Conservation (phyloP, 306 rosid genomes). For the Pterocarpus macrocarpus region DNA sequence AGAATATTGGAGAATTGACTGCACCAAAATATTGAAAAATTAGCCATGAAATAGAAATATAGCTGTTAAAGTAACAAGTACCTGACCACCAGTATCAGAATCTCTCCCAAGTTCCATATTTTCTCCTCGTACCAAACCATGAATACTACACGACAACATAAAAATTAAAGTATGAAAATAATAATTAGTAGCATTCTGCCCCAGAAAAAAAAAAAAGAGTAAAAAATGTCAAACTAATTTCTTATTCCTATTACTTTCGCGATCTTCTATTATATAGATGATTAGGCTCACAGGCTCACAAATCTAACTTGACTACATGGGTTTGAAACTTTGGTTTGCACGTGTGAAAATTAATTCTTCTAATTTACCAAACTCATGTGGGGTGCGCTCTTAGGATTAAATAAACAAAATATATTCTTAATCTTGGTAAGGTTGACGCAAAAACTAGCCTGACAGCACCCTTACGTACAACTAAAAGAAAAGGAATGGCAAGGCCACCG, state of each 20-base stretch:
- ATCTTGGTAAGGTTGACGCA: no score
- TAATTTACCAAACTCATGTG: no score
- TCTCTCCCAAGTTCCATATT: slow-evolving; percentile 93
- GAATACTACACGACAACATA: slow-evolving; percentile 57
- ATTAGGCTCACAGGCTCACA: not conserved
- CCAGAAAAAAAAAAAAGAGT: no score
- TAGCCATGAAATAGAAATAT: not conserved
- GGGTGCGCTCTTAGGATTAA: no score
- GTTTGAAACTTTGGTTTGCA: not conserved
- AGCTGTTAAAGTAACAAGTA: slow-evolving; percentile 8
- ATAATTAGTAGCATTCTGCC: not conserved
- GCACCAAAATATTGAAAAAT: not conserved
- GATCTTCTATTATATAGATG: not conserved
- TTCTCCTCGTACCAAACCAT: slow-evolving; percentile 86
- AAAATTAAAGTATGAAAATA: not conserved
- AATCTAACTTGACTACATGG: not conserved
- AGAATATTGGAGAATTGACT: not conserved
- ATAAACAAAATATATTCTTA: no score
- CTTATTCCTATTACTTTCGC: not conserved
- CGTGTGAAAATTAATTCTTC: no score
- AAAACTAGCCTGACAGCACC: no score
- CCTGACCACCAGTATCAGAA: slow-evolving; percentile 94
- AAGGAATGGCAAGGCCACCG: not conserved
- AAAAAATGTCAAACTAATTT: not conserved
- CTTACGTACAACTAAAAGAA: no score